phyloP scores from a whole-genome alignment of 345 rosid species.

The Draba incana region DNA sequence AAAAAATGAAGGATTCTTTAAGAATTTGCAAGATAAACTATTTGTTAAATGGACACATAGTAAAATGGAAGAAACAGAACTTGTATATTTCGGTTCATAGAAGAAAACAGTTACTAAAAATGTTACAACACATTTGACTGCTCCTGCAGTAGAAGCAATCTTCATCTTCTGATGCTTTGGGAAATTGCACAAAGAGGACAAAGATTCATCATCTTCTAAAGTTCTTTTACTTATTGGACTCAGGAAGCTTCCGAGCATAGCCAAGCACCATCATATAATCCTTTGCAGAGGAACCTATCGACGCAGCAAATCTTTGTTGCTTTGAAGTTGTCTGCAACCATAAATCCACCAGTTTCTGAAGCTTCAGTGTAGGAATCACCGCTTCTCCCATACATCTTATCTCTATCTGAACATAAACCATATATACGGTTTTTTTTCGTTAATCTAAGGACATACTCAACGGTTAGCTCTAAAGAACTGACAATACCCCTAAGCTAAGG shows the following conservation, averaged over 20 bases:
- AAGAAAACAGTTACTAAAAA: neutral
- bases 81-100: neutral
- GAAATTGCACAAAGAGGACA: conserved; percentile 1
- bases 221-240: conserved; percentile 27
- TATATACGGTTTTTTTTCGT: no score
- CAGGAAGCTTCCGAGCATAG: conserved; percentile 56
- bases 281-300: conserved; percentile 76
- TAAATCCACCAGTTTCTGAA: conserved; percentile 62
- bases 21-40: neutral
- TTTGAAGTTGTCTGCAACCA: conserved; percentile 66
- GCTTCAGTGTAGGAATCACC: conserved; percentile 58
- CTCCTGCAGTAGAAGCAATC: neutral
- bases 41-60: neutral
- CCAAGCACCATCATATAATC: conserved; percentile 79
- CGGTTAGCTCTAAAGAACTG: neutral
- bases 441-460: neutral
- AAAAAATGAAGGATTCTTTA: neutral
- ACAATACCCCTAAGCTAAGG: neutral
- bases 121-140: conserved; percentile 8
- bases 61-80: neutral
- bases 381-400: conserved; percentile 79
- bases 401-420: conserved; percentile 60
- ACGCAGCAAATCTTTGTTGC: conserved; percentile 52
- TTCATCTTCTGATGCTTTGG: conserved; percentile 5
- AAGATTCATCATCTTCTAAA: neutral